A percentile compares a stretch with the other conserved stretches of the same genome.
Conservation (phyloP, 176 grass and related monocot genomes). For the Lolium multiflorum region DNA sequence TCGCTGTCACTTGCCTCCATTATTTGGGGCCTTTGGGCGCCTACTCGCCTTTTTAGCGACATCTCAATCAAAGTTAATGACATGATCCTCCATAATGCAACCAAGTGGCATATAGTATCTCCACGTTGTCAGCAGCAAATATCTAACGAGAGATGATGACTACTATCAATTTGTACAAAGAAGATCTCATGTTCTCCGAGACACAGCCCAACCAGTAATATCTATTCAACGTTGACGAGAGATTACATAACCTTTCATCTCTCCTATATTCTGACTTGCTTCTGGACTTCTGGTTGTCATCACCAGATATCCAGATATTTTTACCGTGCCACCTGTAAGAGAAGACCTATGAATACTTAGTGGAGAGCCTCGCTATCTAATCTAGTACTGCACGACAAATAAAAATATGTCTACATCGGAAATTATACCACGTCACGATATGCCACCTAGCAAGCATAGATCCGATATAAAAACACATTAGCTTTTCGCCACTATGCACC, state of each 20-base stretch:
- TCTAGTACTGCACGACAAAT: background rate
- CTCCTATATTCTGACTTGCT: background rate
- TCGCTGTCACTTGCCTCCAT: constrained; percentile 11
- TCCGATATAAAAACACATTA: constrained; percentile 24
- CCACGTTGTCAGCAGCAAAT: background rate
- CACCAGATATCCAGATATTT: background rate
- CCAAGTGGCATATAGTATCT: background rate
- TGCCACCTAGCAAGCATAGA: constrained; percentile 39
- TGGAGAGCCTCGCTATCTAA: background rate
- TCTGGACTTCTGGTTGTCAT: background rate
- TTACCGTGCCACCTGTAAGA: background rate
- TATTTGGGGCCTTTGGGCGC: constrained; percentile 10
- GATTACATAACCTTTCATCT: background rate
- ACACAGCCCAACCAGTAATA: background rate
- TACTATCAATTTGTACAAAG: background rate
- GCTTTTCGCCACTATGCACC: constrained; percentile 34
- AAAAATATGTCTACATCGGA: background rate
- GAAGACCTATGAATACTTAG: background rate
- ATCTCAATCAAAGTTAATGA: constrained; percentile 33
- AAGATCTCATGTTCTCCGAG: background rate
- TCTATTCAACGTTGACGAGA: background rate
- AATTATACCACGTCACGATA: constrained; percentile 18
- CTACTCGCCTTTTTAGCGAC: background rate
- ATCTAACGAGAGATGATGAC: background rate
- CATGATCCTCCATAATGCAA: constrained; percentile 8